A percentile compares a stretch with the other conserved stretches of the same genome.
phyloP scores from a whole-genome alignment of 1,284 basidiomycete genomes.

The Puccinia horiana region DNA sequence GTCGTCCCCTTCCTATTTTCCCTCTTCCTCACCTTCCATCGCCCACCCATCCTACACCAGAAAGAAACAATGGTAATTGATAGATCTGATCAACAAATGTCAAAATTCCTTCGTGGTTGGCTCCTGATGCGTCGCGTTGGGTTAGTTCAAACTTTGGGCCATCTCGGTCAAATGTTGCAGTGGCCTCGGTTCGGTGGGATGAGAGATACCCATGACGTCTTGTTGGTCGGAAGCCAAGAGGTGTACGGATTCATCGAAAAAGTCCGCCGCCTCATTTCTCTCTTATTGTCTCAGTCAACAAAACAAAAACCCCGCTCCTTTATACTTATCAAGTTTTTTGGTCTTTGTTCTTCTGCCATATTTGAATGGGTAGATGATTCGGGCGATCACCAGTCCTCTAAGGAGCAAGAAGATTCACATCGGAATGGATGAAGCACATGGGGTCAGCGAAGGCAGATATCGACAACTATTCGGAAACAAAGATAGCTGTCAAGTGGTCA shows the following conservation, averaged over 20 bases:
- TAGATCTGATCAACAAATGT: not conserved
- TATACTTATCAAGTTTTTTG: not conserved
- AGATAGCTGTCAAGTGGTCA: constrained; percentile 55
- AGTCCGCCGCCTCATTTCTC: constrained; percentile 37
- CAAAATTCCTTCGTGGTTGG: not conserved
- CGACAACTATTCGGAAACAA: constrained; percentile 58
- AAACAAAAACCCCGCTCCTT: not conserved
- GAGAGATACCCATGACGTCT: constrained; percentile 59
- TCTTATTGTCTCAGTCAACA: not conserved
- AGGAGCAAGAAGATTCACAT: constrained; percentile 58
- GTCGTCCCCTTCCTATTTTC: not conserved
- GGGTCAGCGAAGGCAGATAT: constrained; percentile 58
- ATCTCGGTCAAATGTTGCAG: constrained; percentile 60
- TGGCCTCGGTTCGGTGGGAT: constrained; percentile 58
- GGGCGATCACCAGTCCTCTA: constrained; percentile 56
- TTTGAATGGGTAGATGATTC: constrained; percentile 53
- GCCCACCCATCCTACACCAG: not conserved
- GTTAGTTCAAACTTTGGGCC: constrained; percentile 58
- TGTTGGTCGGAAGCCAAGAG: constrained; percentile 57
- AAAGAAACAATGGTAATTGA: not conserved
- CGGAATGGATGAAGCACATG: constrained; percentile 59
- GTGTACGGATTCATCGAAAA: constrained; percentile 58
- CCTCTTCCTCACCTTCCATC: not conserved
- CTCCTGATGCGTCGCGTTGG: not conserved
- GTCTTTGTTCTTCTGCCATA: not conserved